These are phyloP conservation scores for Colletotrichum sp. DNA, from an alignment of 2,329 filamentous ascomycete genomes.

Conservation along the genomic window DNA sequence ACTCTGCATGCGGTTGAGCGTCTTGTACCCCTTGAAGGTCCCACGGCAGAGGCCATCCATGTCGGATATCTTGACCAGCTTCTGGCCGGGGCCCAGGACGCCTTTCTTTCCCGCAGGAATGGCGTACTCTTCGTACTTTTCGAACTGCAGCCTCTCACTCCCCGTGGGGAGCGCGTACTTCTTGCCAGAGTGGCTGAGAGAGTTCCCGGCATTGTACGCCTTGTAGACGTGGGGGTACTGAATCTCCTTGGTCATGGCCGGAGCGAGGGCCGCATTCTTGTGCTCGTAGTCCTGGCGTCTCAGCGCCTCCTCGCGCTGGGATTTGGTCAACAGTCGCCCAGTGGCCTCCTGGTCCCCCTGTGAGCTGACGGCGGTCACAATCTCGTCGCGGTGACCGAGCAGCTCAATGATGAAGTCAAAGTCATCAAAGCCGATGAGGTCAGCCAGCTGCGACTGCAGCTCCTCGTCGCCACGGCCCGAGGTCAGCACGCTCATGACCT, in stretches of 20 bases:
- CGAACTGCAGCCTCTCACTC: conserved; percentile 70
- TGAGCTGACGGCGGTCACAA: conserved; percentile 55
- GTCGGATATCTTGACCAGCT: conserved; percentile 77
- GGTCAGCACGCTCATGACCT: conserved; percentile 76
- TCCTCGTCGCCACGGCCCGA: conserved; percentile 78
- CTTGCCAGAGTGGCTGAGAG: conserved; percentile 77
- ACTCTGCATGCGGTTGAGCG: conserved; percentile 97
- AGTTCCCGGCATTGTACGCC: conserved; percentile 82
- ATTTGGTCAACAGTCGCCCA: conserved; percentile 70
- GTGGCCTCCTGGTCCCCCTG: conserved; percentile 37
- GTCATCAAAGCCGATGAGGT: conserved; percentile 91
- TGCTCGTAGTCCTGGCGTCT: conserved; percentile 80
- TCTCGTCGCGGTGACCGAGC: conserved; percentile 76
- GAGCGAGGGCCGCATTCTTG: conserved; percentile 75
- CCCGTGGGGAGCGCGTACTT: conserved; percentile 84
- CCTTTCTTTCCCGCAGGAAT: conserved; percentile 86
- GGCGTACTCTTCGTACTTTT: conserved; percentile 87
- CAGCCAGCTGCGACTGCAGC: conserved; percentile 87
- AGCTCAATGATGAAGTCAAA: conserved; percentile 92
- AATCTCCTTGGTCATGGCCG: conserved; percentile 73
- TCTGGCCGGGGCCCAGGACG: conserved; percentile 72
- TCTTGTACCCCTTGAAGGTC: conserved; percentile 95
- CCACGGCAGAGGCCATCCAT: conserved; percentile 87
- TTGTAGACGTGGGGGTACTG: conserved; percentile 96
- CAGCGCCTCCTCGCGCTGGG: conserved; percentile 80